Evolutionary conservation across 306 rosid genomes (phyloP), one percentile per base, ranked within the genome.

Genomic region (Casuarina equisetifolia): DNA sequence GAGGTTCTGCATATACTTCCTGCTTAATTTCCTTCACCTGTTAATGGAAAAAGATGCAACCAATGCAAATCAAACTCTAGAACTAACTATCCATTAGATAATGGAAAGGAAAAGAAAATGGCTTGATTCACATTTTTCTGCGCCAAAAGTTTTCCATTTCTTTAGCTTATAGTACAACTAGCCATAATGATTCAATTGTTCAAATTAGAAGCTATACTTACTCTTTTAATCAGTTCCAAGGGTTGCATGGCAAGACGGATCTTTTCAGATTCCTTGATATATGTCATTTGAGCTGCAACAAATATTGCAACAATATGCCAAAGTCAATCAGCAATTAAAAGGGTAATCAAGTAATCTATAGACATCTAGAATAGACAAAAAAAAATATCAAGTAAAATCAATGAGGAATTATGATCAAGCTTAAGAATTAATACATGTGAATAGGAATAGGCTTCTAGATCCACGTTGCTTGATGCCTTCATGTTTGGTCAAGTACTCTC

Each of bases 1-100:
- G 89, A 49, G 93, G 90, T 83, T 85, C 90, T 53, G 81, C 82
- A 85, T 85, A 82, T 73, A 75, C 85, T 86, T 92, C 97, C 81
- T 77, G 92, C 83, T 92, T 84, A 85, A 96, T 96, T 83, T 92
- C 98, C 89, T 76, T 92, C 82, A 96, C 98, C 99, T 96, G 73
- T 68, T 66, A 70, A 35, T 8, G 77, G 55, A 77, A 67, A 81
- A 72, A 69, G 57, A 68, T 58, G 76, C 71, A 80, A 77, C 66
- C 63, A 62, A 52, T 3, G 43, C 40, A 17, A 48, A 75, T 59
- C 4, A 4, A 40, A 62, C 72, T 44, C 43, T 35, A 40, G 42
- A 7, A 19, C 19, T 39, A 63, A n/a, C 32, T 62, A 66, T 10
- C 53, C 45, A 40, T 42, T 9, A 35, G 62, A 70, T 43, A 76